Conservation (phyloP, 805 yeast genomes). For the Osmozyma mogii region DNA sequence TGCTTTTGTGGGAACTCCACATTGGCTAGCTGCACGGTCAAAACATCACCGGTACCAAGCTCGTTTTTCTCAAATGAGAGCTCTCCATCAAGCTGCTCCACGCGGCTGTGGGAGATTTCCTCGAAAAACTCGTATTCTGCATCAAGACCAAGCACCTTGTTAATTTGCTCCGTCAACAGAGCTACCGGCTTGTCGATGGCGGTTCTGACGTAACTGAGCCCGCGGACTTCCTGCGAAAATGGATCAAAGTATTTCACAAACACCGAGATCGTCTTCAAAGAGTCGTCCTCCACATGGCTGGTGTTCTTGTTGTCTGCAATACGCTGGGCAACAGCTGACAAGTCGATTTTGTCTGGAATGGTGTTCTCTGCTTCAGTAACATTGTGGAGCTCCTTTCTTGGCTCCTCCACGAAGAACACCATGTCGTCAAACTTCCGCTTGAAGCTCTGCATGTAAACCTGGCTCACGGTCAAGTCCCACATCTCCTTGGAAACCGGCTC, state of each 20-base stretch:
- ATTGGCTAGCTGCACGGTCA: slow-evolving; percentile 29
- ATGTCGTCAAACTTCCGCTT: slow-evolving; percentile 41
- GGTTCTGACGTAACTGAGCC: slow-evolving; percentile 54
- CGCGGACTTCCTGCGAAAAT: slow-evolving; percentile 44
- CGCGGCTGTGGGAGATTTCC: slow-evolving; percentile 50
- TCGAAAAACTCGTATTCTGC: slow-evolving; percentile 40
- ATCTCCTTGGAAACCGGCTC: slow-evolving; percentile 18
- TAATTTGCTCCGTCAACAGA: slow-evolving; percentile 33
- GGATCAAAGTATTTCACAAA: slow-evolving; percentile 67
- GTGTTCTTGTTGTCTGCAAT: slow-evolving; percentile 2
- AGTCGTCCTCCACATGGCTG: slow-evolving; percentile 8
- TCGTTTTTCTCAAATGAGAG: slow-evolving; percentile 49
- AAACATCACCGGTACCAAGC: slow-evolving; percentile 60
- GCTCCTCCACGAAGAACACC: slow-evolving; percentile 62
- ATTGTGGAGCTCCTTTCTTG: slow-evolving; percentile 30
- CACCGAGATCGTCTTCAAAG: slow-evolving; percentile 18
- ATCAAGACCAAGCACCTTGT: slow-evolving; percentile 32
- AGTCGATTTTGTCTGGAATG: slow-evolving; percentile 21
- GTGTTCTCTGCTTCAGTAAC: slow-evolving; percentile 22
- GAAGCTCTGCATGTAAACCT: slow-evolving; percentile 40
- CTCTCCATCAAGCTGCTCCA: slow-evolving; percentile 36
- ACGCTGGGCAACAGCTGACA: slow-evolving; percentile 13
- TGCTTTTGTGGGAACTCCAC: slow-evolving; percentile 13
- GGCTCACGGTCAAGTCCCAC: slow-evolving; percentile 39
- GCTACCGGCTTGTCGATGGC: slow-evolving; percentile 39